Base-by-base conservation (phyloP, 108 stramenopile species). In the Aureococcus anophagefferens region DNA sequence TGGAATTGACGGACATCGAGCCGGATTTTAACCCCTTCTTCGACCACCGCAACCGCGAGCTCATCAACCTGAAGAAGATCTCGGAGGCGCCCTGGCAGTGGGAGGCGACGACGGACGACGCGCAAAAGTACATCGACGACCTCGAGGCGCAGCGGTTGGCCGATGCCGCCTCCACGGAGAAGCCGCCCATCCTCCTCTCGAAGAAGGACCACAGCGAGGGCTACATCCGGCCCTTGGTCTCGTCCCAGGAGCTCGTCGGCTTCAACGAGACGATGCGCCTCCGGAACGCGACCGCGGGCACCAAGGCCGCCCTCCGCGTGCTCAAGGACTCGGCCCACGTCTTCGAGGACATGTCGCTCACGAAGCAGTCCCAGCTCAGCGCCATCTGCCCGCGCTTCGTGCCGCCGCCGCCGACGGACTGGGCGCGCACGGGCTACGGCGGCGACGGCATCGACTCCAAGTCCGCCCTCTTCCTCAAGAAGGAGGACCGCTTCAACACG, bases 21-120 rank as follows among this genome's bases (percentile, higher is more conserved):
- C 74, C 74, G 30, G 69, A 69, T 9, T 69, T 62, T 63, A 70
- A 74, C 74, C 74, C 74, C 16, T 74, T 74, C 69, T 74, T 68
- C 65, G 74, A 74, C 44, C 9, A 11, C 37, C 35, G 74, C 11
- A 9, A 25, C 62, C 34, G 63, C 35, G 63, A 67, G 28, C 63
- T 74, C 35, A 33, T 63, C 30, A 62, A 33, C 3, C 69, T 74
- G 21, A 44, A 44, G 13, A 44, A 13, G 13, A 44, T 13, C 40
- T 11, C 13, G 9, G 40, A 5, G 40, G 40, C 40, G 40, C 64
- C 63, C 36, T 72, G 71, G 71, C 34, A 44, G 63, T 72, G 71
- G 71, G 35, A 72, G 71, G 63, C 62, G 71, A 72, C 71, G 73
- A 74, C 65, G 34, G n/a, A 11, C 31, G 14, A 30, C 40, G 46